Base-by-base conservation (phyloP, 495 filamentous ascomycete species). In the Achaetomiella virescens region DNA sequence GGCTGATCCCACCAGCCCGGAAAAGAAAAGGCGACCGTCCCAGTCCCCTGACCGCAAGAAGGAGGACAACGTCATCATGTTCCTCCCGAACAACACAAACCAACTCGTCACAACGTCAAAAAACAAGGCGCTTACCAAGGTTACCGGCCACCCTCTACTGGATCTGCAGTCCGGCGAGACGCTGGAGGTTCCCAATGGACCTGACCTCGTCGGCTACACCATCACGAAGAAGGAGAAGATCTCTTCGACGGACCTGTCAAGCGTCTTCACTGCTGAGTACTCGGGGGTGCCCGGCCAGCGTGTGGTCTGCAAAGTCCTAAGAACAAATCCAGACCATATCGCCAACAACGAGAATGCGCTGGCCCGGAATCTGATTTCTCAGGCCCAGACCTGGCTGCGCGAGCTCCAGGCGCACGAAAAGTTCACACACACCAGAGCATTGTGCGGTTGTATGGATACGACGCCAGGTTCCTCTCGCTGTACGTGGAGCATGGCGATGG, bases 401-500 rank as follows among this genome's bases (percentile, higher is more conserved):
- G 76, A 78, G 51, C 70, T 75, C 42, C 69, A 72, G 44, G 72
- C 68, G 55, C 76, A 78, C 48, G 69, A 75, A 53, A 67, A 72
- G 33, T 66, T 78, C 24, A 61, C 71, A 33, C 76, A 78, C 61
- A 65, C 72, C 43, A 76, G 71, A 76, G 71, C 40, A 78, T 78
- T 51, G 76, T 78, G 35, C 66, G 66, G 2, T 58, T 76, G 12
- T 74, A 78, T 48, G 75, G 74, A 25, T 75, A 75, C 36, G 76
- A 78, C 24, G 76, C 76, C 10, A 70, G 76, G 12, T 78, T 70
- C 52, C 55, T 78, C 49, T 78, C 75, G 7, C 52, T 78, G 12
- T 78, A 78, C 48, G 78, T 78, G 76, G 76, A 78, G 52, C 73
- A 77, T 25, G 68, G 78, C n/a, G 71, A 78, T 25, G 75, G 72